Evolutionary conservation across 2,329 filamentous ascomycete species (phyloP).

Genomic region (Septoria linicola): DNA sequence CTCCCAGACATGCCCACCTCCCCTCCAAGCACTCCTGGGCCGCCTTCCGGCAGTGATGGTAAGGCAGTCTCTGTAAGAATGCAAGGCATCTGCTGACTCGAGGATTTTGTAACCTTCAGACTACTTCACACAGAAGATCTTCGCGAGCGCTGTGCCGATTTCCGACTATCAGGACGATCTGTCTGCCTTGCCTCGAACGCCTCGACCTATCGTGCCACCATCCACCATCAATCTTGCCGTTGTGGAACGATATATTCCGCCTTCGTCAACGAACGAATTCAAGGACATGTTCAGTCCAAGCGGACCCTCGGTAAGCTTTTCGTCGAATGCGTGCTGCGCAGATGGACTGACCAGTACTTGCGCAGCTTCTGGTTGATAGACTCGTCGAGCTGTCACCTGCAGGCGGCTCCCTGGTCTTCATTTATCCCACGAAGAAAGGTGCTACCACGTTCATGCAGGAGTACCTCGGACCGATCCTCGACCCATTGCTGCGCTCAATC

Average conservation of each 20-base stretch:
- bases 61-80: slow-evolving; percentile 22
- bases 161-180: slow-evolving; percentile 58
- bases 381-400: slow-evolving; percentile 59
- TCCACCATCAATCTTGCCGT: slow-evolving; percentile 60
- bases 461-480: slow-evolving; percentile 61
- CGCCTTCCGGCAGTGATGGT: slow-evolving; percentile 43
- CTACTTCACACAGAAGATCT: slow-evolving; percentile 62
- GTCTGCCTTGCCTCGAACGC: slow-evolving; percentile 51
- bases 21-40: slow-evolving; percentile 60
- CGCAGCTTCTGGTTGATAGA: slow-evolving; percentile 56
- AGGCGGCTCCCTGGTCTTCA: slow-evolving; percentile 59
- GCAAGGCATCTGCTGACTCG: too few species aligned
- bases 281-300: slow-evolving; percentile 56
- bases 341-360: neutral
- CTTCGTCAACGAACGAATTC: slow-evolving; percentile 59
- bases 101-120: slow-evolving; percentile 40
- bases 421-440: slow-evolving; percentile 61
- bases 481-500: slow-evolving; percentile 59
- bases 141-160: slow-evolving; percentile 61
- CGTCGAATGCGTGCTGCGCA: neutral
- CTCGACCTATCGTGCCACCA: slow-evolving; percentile 59
- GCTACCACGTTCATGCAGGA: slow-evolving; percentile 58
- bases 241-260: slow-evolving; percentile 65
- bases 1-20: slow-evolving; percentile 62
- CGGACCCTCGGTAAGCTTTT: slow-evolving; percentile 47